phyloP scores from a whole-genome alignment of 2,329 filamentous ascomycete genomes.

The Cytospora piceae region DNA sequence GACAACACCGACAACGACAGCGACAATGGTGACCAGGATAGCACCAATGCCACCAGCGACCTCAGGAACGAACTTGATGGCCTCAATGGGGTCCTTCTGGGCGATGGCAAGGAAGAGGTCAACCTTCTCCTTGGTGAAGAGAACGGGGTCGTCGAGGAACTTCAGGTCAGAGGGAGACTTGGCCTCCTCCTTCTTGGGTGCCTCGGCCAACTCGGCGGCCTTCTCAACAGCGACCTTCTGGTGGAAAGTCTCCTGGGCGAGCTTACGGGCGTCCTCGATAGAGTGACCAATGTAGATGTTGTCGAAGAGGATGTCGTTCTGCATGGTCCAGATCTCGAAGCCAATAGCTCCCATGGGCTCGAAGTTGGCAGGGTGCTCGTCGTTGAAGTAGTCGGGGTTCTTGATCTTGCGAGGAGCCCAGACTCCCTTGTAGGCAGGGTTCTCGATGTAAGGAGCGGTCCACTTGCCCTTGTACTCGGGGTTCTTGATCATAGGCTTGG shows the following conservation, averaged over 20 bases:
- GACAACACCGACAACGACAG: conserved; percentile 70
- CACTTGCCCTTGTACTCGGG: conserved; percentile 99
- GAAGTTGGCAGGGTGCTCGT: conserved; percentile 94
- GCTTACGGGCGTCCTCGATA: conserved; percentile 84
- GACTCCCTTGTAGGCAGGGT: conserved; percentile 95
- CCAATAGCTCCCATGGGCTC: conserved; percentile 98
- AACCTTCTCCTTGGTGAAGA: conserved; percentile 88
- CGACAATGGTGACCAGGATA: conserved; percentile 69
- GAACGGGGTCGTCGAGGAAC: conserved; percentile 89
- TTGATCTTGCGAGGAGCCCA: conserved; percentile 96
- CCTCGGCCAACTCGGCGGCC: conserved; percentile 75
- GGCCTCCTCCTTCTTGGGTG: conserved; percentile 72
- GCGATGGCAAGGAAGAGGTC: conserved; percentile 86
- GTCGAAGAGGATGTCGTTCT: conserved; percentile 97
- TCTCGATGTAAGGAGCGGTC: conserved; percentile 89
- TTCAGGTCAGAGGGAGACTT: conserved; percentile 76
- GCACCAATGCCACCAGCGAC: conserved; percentile 80
- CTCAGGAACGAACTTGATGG: conserved; percentile 88
- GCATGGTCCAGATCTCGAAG: conserved; percentile 99
- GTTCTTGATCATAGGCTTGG: conserved; percentile 90
- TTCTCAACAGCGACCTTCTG: conserved; percentile 85
- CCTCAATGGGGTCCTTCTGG: conserved; percentile 80
- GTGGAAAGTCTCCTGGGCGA: conserved; percentile 87
- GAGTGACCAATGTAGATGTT: conserved; percentile 99
- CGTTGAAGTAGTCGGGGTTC: conserved; percentile 96